Evolutionary conservation across 805 yeast species (phyloP), one percentile per base, ranked within the genome.

Genomic region (Candida cerambycidarum): DNA sequence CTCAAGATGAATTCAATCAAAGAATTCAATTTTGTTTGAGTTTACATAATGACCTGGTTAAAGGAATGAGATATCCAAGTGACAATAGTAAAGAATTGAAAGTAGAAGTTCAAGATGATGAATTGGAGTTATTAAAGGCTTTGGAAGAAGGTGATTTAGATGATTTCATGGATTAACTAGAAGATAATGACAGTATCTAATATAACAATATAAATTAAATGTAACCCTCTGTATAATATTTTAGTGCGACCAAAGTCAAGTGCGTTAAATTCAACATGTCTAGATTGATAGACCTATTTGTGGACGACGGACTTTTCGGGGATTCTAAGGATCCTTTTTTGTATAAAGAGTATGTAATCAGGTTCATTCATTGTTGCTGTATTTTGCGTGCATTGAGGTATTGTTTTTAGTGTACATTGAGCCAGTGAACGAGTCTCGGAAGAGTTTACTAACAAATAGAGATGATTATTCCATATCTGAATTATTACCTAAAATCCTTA

Each of bases 21-120:
- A 85, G 99, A 73, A 92, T 93, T 63, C 80, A 81, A 55, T 95
- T 93, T 65, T 92, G 96, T 59, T 85, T 89, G 68, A 78, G 84
- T 36, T 75, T 92, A 52, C 95, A 92, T 67, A 89, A 89, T 54
- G 97, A 92, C 56, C 80, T 88, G 62, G 95, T 92, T 45, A 86
- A 88, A 67, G 89, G 96, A 7, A 89, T 93, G 97, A 80, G 97
- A 56, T 93, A 88, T 65, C 96, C 97, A 8, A 55, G 60, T 28
- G 71, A 68, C 46, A 54, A 54, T 38, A 30, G 41, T 23, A 50
- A 50, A 23, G 70, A 65, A 21, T 47, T 47, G 16, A 51, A 52
- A 38, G 56, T 61, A 45, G 69, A 68, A 36, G 52, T 58, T 14
- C 56, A 59, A 38, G 73, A 67, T 38, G 74, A 67, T 32, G 74